These are phyloP conservation scores for Diutina ranongensis DNA, from an alignment of 1,139 yeast species.

Conservation along the genomic window DNA sequence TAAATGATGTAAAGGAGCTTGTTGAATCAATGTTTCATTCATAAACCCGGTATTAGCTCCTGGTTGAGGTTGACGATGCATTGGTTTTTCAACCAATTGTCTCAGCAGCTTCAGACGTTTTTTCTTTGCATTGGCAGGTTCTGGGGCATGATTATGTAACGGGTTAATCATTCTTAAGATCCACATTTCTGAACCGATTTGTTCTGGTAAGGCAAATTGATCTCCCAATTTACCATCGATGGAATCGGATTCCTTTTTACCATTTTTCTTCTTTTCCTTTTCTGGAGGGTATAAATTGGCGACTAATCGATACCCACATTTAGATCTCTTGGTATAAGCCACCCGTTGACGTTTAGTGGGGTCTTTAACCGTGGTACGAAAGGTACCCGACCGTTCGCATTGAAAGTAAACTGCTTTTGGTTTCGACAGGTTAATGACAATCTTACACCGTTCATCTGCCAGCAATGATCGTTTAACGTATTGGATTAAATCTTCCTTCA, in stretches of 20 bases:
- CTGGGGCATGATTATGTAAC: constrained; percentile 24
- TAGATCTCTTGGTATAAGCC: constrained; percentile 39
- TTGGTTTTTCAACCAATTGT: constrained; percentile 36
- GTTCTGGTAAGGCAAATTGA: neutral
- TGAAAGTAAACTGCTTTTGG: constrained; percentile 42
- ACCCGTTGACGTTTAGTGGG: constrained; percentile 36
- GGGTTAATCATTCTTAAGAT: constrained; percentile 35
- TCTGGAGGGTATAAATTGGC: constrained; percentile 37
- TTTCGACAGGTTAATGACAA: constrained; percentile 37
- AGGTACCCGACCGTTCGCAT: constrained; percentile 37
- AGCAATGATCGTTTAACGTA: constrained; percentile 32
- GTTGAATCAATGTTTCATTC: constrained; percentile 8
- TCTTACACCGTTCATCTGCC: constrained; percentile 35
- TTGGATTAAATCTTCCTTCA: constrained; percentile 31
- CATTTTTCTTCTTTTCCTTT: constrained; percentile 24
- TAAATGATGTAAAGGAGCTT: constrained; percentile 11
- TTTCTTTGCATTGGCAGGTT: constrained; percentile 22
- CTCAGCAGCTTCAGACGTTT: constrained; percentile 30
- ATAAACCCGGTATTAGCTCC: neutral
- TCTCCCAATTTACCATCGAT: constrained; percentile 1
- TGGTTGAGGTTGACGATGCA: constrained; percentile 13
- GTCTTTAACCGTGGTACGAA: constrained; percentile 39
- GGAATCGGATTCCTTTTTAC: constrained; percentile 14
- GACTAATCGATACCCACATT: constrained; percentile 37
- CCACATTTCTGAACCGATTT: constrained; percentile 28